Percentiles rank a stretch among this genome's conserved stretches.
These are phyloP conservation scores for Salix koriyanagi DNA, from an alignment of 345 rosid genomes.

Conservation along the genomic window DNA sequence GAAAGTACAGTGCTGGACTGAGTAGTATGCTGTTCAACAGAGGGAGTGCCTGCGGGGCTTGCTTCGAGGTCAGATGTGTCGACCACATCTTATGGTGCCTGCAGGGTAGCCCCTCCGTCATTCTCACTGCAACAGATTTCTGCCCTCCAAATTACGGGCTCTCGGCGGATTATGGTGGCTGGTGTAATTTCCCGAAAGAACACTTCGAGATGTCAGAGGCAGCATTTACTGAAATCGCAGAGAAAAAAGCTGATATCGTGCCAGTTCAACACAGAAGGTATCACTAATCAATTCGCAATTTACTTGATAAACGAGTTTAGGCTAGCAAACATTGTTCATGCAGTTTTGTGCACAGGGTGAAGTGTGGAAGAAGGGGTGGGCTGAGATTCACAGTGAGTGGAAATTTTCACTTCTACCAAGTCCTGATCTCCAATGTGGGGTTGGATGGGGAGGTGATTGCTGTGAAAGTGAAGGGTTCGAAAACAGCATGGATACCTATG, in stretches of 20 bases:
- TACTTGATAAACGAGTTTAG: background rate
- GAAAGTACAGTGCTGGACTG: slow-evolving; percentile 66
- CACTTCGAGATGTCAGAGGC: slow-evolving; percentile 90
- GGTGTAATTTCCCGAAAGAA: slow-evolving; percentile 89
- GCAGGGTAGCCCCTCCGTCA: slow-evolving; percentile 74
- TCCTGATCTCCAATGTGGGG: slow-evolving; percentile 74
- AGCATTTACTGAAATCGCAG: slow-evolving; percentile 81
- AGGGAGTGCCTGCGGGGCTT: slow-evolving; percentile 88
- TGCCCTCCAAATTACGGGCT: slow-evolving; percentile 90
- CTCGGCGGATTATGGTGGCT: slow-evolving; percentile 76
- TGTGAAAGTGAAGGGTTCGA: slow-evolving; percentile 84
- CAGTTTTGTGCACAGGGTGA: slow-evolving; percentile 46
- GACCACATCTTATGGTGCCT: slow-evolving; percentile 82
- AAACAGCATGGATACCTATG: slow-evolving; percentile 91
- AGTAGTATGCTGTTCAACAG: slow-evolving; percentile 73
- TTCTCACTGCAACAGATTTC: slow-evolving; percentile 87
- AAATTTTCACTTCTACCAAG: slow-evolving; percentile 61
- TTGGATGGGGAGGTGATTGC: slow-evolving; percentile 73
- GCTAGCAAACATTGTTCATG: background rate
- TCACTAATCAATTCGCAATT: background rate
- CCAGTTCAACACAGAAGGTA: slow-evolving; percentile 79
- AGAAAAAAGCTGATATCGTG: slow-evolving; percentile 56
- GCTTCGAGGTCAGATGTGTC: slow-evolving; percentile 83
- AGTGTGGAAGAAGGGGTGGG: slow-evolving; percentile 64
- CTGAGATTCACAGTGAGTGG: slow-evolving; percentile 75